These are phyloP conservation scores for Cercospora zeina DNA, from an alignment of 2,329 filamentous ascomycete species.

Conservation along the genomic window DNA sequence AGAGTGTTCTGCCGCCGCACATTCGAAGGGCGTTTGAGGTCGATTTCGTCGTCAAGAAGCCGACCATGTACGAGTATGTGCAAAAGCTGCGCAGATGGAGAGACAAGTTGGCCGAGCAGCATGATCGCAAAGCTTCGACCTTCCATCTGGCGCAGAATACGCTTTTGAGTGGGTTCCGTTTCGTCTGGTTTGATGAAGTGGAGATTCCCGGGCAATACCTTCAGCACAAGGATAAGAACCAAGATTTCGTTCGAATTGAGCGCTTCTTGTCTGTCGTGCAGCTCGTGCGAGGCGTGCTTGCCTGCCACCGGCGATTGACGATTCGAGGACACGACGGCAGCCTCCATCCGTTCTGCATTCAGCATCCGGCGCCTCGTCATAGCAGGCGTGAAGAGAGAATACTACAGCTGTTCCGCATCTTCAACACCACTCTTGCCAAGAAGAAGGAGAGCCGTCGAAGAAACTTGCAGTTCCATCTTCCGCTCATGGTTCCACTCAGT, in stretches of 20 bases:
- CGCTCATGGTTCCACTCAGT: constrained; percentile 91
- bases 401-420: constrained; percentile 92
- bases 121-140: constrained; percentile 75
- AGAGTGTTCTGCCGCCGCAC: constrained; percentile 90
- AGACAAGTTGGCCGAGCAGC: constrained; percentile 96
- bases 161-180: constrained; percentile 91
- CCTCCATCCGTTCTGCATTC: constrained; percentile 92
- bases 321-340: constrained; percentile 98
- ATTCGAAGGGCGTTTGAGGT: constrained; percentile 95
- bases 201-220: constrained; percentile 97
- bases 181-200: constrained; percentile 97
- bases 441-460: constrained; percentile 93
- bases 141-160: constrained; percentile 82
- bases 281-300: constrained; percentile 82
- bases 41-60: constrained; percentile 95
- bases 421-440: constrained; percentile 87
- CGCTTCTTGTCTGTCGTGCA: constrained; percentile 95
- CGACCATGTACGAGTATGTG: constrained; percentile 98
- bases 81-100: constrained; percentile 94
- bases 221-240: constrained; percentile 97
- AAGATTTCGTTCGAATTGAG: constrained; percentile 96
- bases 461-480: constrained; percentile 93
- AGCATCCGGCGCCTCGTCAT: constrained; percentile 89
- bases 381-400: constrained; percentile 94
- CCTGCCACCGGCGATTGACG: constrained; percentile 88